Conservation (phyloP, 1,284 basidiomycete species). For the Ustilago crameri region DNA sequence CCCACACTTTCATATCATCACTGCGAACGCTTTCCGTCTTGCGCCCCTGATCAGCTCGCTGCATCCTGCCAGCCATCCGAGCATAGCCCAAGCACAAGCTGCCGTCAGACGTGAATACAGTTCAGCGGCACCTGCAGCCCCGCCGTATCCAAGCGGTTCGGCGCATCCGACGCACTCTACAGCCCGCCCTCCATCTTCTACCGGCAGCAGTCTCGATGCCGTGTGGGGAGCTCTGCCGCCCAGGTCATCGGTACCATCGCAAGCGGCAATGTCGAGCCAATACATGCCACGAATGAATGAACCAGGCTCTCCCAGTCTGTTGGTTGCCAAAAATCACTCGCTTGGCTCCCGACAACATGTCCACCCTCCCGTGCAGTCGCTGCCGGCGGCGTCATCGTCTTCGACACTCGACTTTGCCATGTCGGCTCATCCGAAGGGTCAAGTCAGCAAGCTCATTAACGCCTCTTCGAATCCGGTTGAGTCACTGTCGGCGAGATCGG, state of each 20-base stretch:
- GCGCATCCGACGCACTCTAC: slow-evolving; percentile 5
- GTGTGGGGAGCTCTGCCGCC: slow-evolving; percentile 21
- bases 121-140: background rate
- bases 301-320: slow-evolving; percentile 34
- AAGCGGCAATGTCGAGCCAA: slow-evolving; percentile 3
- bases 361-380: slow-evolving; percentile 7
- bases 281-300: slow-evolving; percentile 18
- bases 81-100: background rate
- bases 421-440: slow-evolving; percentile 16
- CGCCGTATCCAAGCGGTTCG: background rate
- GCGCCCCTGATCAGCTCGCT: slow-evolving; percentile 11
- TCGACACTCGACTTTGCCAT: slow-evolving; percentile 35
- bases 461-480: background rate
- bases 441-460: background rate
- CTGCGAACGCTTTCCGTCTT: background rate
- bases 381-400: slow-evolving; percentile 6
- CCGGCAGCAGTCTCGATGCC: slow-evolving; percentile 37
- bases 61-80: background rate
- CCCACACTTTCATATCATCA: too few species aligned
- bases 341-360: slow-evolving; percentile 10
- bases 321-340: slow-evolving; percentile 17
- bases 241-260: slow-evolving; percentile 1
- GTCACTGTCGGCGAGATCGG: slow-evolving; percentile 4
- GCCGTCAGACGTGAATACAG: background rate
- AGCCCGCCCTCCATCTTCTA: slow-evolving; percentile 4